Evolutionary conservation across 805 yeast genomes (phyloP), one percentile per base, ranked within the genome.

Genomic region (Candida loeiensis): DNA sequence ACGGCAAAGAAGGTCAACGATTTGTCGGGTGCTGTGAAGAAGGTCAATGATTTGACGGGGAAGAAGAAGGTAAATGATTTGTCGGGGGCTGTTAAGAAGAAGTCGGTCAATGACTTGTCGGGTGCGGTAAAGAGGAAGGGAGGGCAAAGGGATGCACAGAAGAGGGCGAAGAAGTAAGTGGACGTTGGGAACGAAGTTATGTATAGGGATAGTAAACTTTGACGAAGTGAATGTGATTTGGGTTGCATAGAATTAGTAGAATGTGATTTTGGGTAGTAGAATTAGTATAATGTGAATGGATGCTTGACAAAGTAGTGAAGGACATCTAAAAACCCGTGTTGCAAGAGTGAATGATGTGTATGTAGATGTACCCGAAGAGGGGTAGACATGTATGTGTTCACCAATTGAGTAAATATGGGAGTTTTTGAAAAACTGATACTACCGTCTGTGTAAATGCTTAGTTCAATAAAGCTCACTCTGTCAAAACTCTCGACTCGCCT

Each of bases 1-100:
- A 76, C 86, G 0, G 63, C 76, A 3, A 83, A 82, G 61, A 74
- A 47, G 32, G 42, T 40, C 11, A 46, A 46, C 26, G 50, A 46
- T 28, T 41, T 46, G 30, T 33, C 37, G 13, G 32, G 39, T 3
- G 67, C 77, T 69, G 83, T 81, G 8, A 79, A 77, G 53, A 82
- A 43, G 26, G 43, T 41, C n/a, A 47, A 47, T 28, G 50, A 47
- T 30, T 41, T 47, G 33, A 31, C 39, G 14, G 34, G 40, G 3
- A n/a, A 82, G 63, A 74, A 82, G 61, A 74, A 43, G 26, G 43
- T 41, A n/a, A 47, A 47, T 28, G 50, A 47, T 30, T 41, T 47
- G 33, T 35, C 39, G 14, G 34, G 40, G 3, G 67, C 77, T 69
- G 83, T 81, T 7, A 79, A 76, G 54, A 82, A 82, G 63, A 74